Base-by-base conservation (phyloP, 345 rosid species). In the Cochlearia excelsa region DNA sequence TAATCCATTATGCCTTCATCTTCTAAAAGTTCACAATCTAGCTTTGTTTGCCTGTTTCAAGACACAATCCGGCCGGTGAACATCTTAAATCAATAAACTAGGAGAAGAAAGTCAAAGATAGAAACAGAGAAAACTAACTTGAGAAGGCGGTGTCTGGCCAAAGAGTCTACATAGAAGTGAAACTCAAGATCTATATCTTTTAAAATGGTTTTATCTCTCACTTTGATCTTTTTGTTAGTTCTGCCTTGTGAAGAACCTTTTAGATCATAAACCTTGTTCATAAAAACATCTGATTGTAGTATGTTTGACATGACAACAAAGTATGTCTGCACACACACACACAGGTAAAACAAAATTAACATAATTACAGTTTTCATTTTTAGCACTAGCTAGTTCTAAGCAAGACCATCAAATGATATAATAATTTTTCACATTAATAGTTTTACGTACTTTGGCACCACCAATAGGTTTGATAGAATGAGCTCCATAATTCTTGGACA, bases 191-290 rank as follows among this genome's bases (percentile, higher is more conserved):
- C 86, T 3, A 50, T 42, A 29, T 83, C 87, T 66, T 83, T 81
- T 27, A 67, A 58, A 2, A 81, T 61, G 11, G 65, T 70, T 48
- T 76, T 79, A 35, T 78, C 86, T 37, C 74, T 72, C 6, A 71
- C 56, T 72, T 61, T 73, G 41, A 53, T 35, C 50, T 63, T 81
- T 47, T 60, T 75, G 3, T 28, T 43, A 23, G 54, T 72, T 2
- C 88, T 70, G 10, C 93, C 86, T 75, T 70, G 73, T 6, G 68
- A 67, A 11, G 85, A 83, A 43, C 85, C 88, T 71, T 81, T 81
- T 2, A 86, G 85, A 69, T 81, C 81, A 74, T 75, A 83, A 9
- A 74, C 59, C 51, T 70, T 69, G 47, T 69, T 69, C 66, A 78
- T 57, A 55, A 67, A 59, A 26, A 59, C 63, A 56, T 80, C 69